Conservation (phyloP, 1,284 basidiomycete genomes). For the Marasmius oreades region DNA sequence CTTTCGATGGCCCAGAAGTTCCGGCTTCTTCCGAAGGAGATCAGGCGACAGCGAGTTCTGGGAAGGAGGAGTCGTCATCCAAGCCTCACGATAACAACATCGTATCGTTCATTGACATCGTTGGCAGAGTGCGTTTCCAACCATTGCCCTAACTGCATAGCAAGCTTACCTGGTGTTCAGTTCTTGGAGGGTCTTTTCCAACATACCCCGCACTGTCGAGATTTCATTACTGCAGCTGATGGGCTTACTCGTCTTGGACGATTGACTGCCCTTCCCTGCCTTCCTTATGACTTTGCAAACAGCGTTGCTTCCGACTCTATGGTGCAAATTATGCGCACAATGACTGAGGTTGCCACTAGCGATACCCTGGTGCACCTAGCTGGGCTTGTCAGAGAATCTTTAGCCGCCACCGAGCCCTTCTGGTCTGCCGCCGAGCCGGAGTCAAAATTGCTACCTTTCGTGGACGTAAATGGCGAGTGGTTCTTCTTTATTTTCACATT, state of each 20-base stretch:
- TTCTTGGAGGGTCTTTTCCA: slow-evolving; percentile 95
- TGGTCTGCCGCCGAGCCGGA: slow-evolving; percentile 56
- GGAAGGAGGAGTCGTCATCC: slow-evolving; percentile 35
- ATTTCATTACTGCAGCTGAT: slow-evolving; percentile 79
- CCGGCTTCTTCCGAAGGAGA: slow-evolving; percentile 21
- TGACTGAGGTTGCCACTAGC: slow-evolving; percentile 83
- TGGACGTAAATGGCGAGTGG: slow-evolving; percentile 49
- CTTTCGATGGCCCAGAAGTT: slow-evolving; percentile 9
- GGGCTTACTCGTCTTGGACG: slow-evolving; percentile 76
- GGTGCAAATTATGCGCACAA: slow-evolving; percentile 83
- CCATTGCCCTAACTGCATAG: neutral
- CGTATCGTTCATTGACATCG: slow-evolving; percentile 73
- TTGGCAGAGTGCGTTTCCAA: slow-evolving; percentile 58
- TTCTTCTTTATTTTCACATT: slow-evolving; percentile 1
- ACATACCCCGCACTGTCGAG: slow-evolving; percentile 84
- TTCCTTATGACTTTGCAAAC: slow-evolving; percentile 87
- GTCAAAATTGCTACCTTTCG: slow-evolving; percentile 59
- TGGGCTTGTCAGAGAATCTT: slow-evolving; percentile 66
- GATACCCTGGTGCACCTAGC: slow-evolving; percentile 76
- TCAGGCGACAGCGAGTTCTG: slow-evolving; percentile 24
- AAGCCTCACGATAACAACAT: slow-evolving; percentile 70
- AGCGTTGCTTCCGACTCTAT: slow-evolving; percentile 82
- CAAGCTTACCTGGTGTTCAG: slow-evolving; percentile 25
- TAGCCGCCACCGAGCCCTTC: slow-evolving; percentile 69
- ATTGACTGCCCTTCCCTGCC: slow-evolving; percentile 80